phyloP scores from a whole-genome alignment of 2,329 filamentous ascomycete species.

The Diaporthe velutina region DNA sequence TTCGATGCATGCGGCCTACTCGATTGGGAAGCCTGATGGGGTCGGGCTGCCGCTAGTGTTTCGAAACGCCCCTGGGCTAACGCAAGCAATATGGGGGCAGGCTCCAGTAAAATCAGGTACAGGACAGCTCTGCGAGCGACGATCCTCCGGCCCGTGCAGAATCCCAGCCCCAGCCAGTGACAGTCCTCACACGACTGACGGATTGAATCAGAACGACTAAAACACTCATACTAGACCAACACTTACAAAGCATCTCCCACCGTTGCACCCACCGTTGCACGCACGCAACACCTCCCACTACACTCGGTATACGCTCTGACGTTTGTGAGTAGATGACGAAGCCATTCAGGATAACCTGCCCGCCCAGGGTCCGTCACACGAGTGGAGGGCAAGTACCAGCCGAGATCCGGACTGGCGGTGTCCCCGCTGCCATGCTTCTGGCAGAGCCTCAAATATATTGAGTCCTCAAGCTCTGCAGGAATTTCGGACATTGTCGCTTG shows the following conservation, averaged over 20 bases:
- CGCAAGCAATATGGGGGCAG: conserved; percentile 27
- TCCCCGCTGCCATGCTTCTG: background rate
- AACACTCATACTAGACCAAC: background rate
- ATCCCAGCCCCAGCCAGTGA: background rate
- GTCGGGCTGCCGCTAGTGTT: conserved; percentile 23
- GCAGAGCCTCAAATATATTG: conserved; percentile 29
- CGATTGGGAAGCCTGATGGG: conserved; percentile 25
- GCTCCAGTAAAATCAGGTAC: conserved; percentile 22
- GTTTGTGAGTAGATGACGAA: conserved; percentile 20
- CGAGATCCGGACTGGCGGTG: conserved; percentile 10
- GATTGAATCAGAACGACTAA: background rate
- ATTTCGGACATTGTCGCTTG: background rate
- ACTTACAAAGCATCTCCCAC: background rate
- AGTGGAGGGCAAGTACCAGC: conserved; percentile 6
- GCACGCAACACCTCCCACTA: conserved; percentile 3
- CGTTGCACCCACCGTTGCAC: background rate
- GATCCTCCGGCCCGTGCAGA: conserved; percentile 26
- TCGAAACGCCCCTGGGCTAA: conserved; percentile 32
- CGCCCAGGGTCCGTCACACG: conserved; percentile 11
- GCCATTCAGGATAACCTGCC: conserved; percentile 5
- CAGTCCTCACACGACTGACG: too few relatives aligned
- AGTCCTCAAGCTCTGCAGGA: conserved; percentile 1
- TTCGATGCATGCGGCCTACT: conserved; percentile 23
- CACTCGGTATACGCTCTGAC: conserved; percentile 26
- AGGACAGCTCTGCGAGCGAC: background rate